phyloP scores from a whole-genome alignment of 148 eudicot genomes.

The Persicaria tinctoria region DNA sequence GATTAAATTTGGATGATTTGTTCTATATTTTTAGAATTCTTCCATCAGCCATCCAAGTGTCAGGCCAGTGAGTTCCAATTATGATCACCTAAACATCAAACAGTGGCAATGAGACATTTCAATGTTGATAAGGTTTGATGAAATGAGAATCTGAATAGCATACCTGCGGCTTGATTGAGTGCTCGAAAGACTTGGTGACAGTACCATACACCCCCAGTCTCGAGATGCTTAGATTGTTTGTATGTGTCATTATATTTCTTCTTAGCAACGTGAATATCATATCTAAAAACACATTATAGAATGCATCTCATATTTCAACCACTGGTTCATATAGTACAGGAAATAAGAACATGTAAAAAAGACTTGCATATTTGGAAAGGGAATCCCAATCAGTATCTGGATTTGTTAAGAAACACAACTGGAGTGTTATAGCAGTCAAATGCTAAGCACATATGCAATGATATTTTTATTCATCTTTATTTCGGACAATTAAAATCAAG shows the following conservation, averaged over 20 bases:
- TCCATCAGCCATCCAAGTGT: too few relatives aligned
- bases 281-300: slow-evolving; percentile 36
- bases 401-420: slow-evolving; percentile 42
- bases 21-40: too few relatives aligned
- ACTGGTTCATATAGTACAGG: background rate
- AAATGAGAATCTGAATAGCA: slow-evolving; percentile 9
- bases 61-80: background rate
- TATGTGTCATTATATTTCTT: slow-evolving; percentile 79
- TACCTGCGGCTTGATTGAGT: slow-evolving; percentile 98
- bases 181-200: slow-evolving; percentile 92
- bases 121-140: background rate
- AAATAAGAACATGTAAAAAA: background rate
- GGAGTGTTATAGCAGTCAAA: slow-evolving; percentile 1
- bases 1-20: too few relatives aligned
- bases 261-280: slow-evolving; percentile 77
- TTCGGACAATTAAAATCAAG: background rate
- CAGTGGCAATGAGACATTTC: background rate
- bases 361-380: slow-evolving; percentile 88
- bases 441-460: background rate
- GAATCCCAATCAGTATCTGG: slow-evolving; percentile 92
- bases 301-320: slow-evolving; percentile 24
- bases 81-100: background rate
- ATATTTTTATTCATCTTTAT: background rate
- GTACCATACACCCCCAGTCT: slow-evolving; percentile 90
- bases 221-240: slow-evolving; percentile 61